phyloP scores from a whole-genome alignment of 192 early-diverging fungal genomes.

The Podila horticola region DNA sequence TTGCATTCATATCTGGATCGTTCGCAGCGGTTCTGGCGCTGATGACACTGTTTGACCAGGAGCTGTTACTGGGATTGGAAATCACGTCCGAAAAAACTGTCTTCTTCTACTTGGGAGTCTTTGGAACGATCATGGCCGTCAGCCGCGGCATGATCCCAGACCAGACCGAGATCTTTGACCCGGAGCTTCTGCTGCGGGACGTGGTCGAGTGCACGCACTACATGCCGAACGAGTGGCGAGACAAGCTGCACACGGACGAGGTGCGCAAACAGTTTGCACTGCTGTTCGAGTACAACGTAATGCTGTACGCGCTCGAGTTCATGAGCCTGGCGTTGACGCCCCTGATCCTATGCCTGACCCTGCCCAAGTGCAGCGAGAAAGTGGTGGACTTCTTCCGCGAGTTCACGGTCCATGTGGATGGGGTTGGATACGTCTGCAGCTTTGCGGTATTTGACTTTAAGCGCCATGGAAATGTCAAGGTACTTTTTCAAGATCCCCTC shows the following conservation, averaged over 20 bases:
- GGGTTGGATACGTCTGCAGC: slow-evolving; percentile 94
- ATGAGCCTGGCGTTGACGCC: slow-evolving; percentile 85
- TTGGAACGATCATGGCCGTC: slow-evolving; percentile 84
- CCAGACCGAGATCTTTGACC: slow-evolving; percentile 85
- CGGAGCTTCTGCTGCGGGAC: slow-evolving; percentile 75
- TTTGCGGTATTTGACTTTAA: slow-evolving; percentile 97
- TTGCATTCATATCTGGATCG: slow-evolving; percentile 89
- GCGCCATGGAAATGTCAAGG: slow-evolving; percentile 85
- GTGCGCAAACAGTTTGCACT: slow-evolving; percentile 82
- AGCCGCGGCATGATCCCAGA: slow-evolving; percentile 85
- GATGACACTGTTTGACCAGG: slow-evolving; percentile 86
- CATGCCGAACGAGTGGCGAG: slow-evolving; percentile 87
- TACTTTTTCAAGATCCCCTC: slow-evolving; percentile 15
- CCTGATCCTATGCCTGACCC: slow-evolving; percentile 79
- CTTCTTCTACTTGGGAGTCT: slow-evolving; percentile 94
- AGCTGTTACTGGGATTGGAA: slow-evolving; percentile 90
- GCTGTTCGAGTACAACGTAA: slow-evolving; percentile 84
- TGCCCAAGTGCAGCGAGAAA: slow-evolving; percentile 77
- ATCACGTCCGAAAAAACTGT: slow-evolving; percentile 89
- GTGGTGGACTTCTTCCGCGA: slow-evolving; percentile 97
- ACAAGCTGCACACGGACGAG: slow-evolving; percentile 82
- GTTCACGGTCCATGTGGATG: slow-evolving; percentile 92
- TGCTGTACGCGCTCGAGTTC: slow-evolving; percentile 85
- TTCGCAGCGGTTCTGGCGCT: slow-evolving; percentile 88
- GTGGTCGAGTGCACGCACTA: slow-evolving; percentile 93